Base-by-base conservation (phyloP, 164 flowering plant species). In the Santalum album region DNA sequence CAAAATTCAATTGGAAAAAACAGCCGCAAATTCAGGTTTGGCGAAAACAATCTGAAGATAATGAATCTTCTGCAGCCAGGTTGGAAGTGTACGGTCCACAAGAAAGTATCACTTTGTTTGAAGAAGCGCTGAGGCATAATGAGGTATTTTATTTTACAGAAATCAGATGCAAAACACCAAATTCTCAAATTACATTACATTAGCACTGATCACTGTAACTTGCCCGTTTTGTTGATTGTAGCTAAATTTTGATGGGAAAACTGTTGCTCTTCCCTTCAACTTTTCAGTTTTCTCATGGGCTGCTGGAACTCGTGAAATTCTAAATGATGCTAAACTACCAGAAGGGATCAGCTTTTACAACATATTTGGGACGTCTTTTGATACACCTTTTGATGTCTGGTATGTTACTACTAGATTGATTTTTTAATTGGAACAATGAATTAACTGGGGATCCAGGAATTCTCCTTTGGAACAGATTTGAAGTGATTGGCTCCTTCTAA, bases 381-480 rank as follows among this genome's bases (percentile, higher is more conserved):
- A 91, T 57, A 81, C 95, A 20, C 95, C 98, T 49, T 84, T 82
- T 65, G 82, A 84, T 73, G 90, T 88, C 55, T 71, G 96, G 98
- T 91, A 80, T 4, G 51, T 23, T 49, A 22, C n/a, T 23, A 23
- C n/a, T n/a, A 6, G n/a, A n/a, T n/a, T n/a, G n/a, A n/a, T n/a
- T n/a, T 29, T 29, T 9, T 29, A 29, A 29, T 29, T 29, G 9
- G 34, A 9, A 9, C 4, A 29, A 9, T 29, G 34, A 29, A 29
- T 29, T 29, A 29, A 29, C 9, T 29, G 4, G 34, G 34, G n/a
- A n/a, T n/a, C n/a, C n/a, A n/a, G n/a, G n/a, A n/a, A n/a, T n/a
- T n/a, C n/a, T n/a, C n/a, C n/a, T n/a, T n/a, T n/a, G n/a, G n/a
- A n/a, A n/a, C n/a, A n/a, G n/a, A n/a, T n/a, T n/a, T n/a, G n/a